phyloP scores from a whole-genome alignment of 2,329 filamentous ascomycete genomes.

The Monosporascus ibericus region DNA sequence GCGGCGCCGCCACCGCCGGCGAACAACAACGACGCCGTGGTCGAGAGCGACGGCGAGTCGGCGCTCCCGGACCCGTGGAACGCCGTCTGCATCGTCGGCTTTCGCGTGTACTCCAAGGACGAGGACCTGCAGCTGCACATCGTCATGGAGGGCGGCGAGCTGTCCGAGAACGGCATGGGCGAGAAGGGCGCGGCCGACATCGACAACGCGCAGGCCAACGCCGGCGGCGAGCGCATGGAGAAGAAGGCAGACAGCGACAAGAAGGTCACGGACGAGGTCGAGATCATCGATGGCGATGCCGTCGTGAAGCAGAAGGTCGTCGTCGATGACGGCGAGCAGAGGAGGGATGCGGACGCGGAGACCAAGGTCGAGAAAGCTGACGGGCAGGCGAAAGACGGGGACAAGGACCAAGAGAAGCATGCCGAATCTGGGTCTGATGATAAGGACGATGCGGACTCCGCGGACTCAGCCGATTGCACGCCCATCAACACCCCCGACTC shows the following conservation, averaged over 20 bases:
- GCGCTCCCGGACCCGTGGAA: constrained; percentile 33
- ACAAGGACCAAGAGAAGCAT: constrained; percentile 4
- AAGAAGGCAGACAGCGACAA: constrained; percentile 17
- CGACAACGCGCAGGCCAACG: constrained; percentile 52
- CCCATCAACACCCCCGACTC: constrained; percentile 21
- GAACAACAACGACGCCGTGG: constrained; percentile 17
- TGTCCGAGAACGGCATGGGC: constrained; percentile 51
- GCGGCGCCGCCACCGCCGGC: constrained; percentile 19
- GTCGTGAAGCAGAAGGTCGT: constrained; percentile 27
- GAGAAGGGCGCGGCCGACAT: constrained; percentile 49
- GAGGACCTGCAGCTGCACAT: constrained; percentile 46
- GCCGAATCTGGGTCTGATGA: constrained; percentile 9
- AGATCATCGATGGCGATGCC: constrained; percentile 23
- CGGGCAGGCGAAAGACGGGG: constrained; percentile 2
- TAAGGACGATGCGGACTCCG: constrained; percentile 22
- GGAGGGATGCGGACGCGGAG: constrained; percentile 4
- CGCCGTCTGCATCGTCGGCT: constrained; percentile 34
- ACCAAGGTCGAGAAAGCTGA: constrained; percentile 3
- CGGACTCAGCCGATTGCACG: constrained; percentile 21
- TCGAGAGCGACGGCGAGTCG: constrained; percentile 36
- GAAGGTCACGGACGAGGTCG: constrained; percentile 21
- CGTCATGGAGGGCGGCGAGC: constrained; percentile 49
- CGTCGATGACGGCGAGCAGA: constrained; percentile 17
- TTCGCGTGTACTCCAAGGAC: constrained; percentile 38
- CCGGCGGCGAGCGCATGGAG: constrained; percentile 38